Percentiles rank a stretch among this genome's conserved stretches.
phyloP scores from a whole-genome alignment of 2,329 filamentous ascomycete genomes.

The Dactylellina haptotyla region DNA sequence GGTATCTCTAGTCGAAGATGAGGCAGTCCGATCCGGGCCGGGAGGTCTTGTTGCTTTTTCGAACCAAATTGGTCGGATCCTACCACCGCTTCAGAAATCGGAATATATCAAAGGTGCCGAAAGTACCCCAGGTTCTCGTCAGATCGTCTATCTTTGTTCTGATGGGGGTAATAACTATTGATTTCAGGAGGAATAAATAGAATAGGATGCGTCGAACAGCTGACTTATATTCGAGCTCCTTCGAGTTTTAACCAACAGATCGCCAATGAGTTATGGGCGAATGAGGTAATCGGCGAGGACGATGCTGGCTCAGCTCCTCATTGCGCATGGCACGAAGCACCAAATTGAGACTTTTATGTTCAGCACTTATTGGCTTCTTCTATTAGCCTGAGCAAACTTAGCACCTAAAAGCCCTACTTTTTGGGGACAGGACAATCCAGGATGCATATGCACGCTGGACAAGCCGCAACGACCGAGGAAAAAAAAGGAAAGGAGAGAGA shows the following conservation, averaged over 20 bases:
- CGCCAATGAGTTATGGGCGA: conserved; percentile 30
- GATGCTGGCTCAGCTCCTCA: conserved; percentile 44
- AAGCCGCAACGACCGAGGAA: conserved; percentile 34
- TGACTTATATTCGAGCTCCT: conserved; percentile 46
- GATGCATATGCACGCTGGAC: conserved; percentile 47
- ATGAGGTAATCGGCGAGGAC: conserved; percentile 53
- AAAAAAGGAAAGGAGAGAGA: conserved; percentile 2
- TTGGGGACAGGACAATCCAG: conserved; percentile 42
- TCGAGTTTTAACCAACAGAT: conserved; percentile 26
- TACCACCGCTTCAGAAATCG: conserved; percentile 27
- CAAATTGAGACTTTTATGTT: conserved; percentile 37
- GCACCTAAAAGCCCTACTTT: conserved; percentile 14
- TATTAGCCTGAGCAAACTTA: conserved; percentile 42
- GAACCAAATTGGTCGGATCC: conserved; percentile 2
- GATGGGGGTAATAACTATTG: conserved; percentile 14
- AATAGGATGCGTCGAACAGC: conserved; percentile 28
- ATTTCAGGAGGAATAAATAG: conserved; percentile 15
- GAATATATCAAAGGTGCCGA: conserved; percentile 36
- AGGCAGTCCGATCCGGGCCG: conserved; percentile 47
- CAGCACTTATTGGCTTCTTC: conserved; percentile 30
- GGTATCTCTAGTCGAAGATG: conserved; percentile 31
- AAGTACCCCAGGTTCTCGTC: conserved; percentile 35
- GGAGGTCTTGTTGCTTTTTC: conserved; percentile 48
- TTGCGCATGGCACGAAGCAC: conserved; percentile 34
- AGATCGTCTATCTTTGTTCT: conserved; percentile 20